These are phyloP conservation scores for Pharnaceum exiguum DNA, from an alignment of 148 eudicot genomes.

Conservation along the genomic window DNA sequence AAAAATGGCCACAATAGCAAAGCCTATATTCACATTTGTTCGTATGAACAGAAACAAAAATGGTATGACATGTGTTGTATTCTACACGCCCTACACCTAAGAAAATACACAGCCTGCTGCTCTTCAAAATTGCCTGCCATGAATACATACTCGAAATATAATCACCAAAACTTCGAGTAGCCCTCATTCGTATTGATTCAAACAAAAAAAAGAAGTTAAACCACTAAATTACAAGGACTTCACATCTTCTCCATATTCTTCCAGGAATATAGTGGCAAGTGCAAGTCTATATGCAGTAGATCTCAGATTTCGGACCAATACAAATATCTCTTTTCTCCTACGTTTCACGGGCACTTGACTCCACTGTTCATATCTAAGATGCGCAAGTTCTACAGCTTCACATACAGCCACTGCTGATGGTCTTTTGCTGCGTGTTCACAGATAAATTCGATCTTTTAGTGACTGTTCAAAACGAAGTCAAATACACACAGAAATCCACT, in stretches of 20 bases:
- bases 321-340: conserved; percentile 70
- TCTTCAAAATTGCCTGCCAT: too few relatives aligned
- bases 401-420: conserved; percentile 58
- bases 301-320: conserved; percentile 79
- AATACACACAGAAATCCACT: background rate
- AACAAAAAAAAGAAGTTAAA: background rate
- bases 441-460: background rate
- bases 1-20: too few relatives aligned
- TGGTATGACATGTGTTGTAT: too few relatives aligned
- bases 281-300: conserved; percentile 87
- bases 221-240: conserved; percentile 32
- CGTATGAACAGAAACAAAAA: too few relatives aligned
- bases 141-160: too few relatives aligned
- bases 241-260: conserved; percentile 56
- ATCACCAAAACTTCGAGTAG: too few relatives aligned
- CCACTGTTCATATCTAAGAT: conserved; percentile 77
- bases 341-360: conserved; percentile 42
- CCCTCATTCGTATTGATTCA: too few relatives aligned
- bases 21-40: too few relatives aligned
- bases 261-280: conserved; percentile 68
- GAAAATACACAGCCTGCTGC: too few relatives aligned
- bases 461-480: too few relatives aligned
- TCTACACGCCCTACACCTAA: too few relatives aligned
- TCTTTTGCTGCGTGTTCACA: conserved; percentile 57
- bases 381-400: conserved; percentile 68